These are phyloP conservation scores for Hortiboletus campestris DNA, from an alignment of 768 basidiomycete species.

Conservation along the genomic window DNA sequence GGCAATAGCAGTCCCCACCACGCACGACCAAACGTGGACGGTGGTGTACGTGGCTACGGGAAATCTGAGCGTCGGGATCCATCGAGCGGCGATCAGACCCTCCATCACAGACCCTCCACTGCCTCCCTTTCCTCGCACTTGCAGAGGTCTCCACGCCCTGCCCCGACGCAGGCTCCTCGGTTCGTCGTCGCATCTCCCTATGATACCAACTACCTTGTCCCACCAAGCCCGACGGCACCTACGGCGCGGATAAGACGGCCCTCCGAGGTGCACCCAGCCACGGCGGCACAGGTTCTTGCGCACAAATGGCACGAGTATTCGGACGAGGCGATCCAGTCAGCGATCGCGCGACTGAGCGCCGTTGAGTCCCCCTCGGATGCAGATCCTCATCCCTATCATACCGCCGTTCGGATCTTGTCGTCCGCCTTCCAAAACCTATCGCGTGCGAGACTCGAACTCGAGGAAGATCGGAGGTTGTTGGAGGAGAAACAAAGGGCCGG, in stretches of 20 bases:
- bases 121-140: conserved; percentile 41
- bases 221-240: conserved; percentile 33
- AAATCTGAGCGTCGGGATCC: no score
- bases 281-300: conserved; percentile 52
- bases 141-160: conserved; percentile 23
- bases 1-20: not conserved
- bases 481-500: conserved; percentile 60
- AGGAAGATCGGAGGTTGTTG: conserved; percentile 51
- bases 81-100: not conserved
- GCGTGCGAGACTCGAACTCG: conserved; percentile 58
- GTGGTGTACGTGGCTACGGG: no score
- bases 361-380: conserved; percentile 48
- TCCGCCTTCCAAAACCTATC: conserved; percentile 60
- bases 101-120: conserved; percentile 32
- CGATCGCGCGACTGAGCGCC: conserved; percentile 49
- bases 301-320: conserved; percentile 78
- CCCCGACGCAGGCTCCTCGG: conserved; percentile 25
- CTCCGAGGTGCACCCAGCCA: conserved; percentile 16
- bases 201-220: conserved; percentile 31
- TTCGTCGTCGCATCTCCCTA: conserved; percentile 45
- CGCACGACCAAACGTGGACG: not conserved
- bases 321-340: conserved; percentile 68
- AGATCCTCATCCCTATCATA: conserved; percentile 58
- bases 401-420: conserved; percentile 67
- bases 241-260: conserved; percentile 12